A percentile compares a stretch with the other conserved stretches of the same genome.
Conservation (phyloP, 495 filamentous ascomycete genomes). For the Aspergillus wentii region DNA sequence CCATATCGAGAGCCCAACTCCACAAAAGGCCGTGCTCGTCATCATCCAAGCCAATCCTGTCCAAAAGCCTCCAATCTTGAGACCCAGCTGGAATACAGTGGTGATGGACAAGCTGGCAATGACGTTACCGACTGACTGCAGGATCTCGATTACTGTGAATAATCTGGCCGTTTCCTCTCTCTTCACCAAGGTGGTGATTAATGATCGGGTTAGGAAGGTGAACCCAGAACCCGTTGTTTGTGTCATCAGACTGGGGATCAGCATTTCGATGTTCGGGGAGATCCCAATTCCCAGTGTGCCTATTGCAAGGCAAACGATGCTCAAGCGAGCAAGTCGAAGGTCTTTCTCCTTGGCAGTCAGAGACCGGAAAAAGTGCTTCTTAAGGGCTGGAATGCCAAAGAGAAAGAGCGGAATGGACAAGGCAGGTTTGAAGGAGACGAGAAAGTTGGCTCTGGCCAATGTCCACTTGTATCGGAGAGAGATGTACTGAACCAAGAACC, state of each 20-base stretch:
- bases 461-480: constrained; percentile 53
- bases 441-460: constrained; percentile 49
- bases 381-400: constrained; percentile 40
- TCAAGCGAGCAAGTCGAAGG: constrained; percentile 44
- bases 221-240: constrained; percentile 46
- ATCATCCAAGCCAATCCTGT: constrained; percentile 52
- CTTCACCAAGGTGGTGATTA: constrained; percentile 48
- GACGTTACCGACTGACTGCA: constrained; percentile 51
- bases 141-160: constrained; percentile 51
- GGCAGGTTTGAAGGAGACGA: constrained; percentile 44
- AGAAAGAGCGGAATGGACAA: constrained; percentile 49
- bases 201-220: constrained; percentile 40
- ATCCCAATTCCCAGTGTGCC: constrained; percentile 45
- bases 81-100: constrained; percentile 46
- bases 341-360: constrained; percentile 45
- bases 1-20: constrained; percentile 35
- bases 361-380: constrained; percentile 26
- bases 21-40: constrained; percentile 34
- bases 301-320: constrained; percentile 38
- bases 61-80: constrained; percentile 46
- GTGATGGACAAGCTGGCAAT: constrained; percentile 50
- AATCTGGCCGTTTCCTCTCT: constrained; percentile 50
- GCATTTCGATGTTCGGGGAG: constrained; percentile 28
- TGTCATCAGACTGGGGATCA: constrained; percentile 42
- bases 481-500: constrained; percentile 52